Percentiles rank a stretch among this genome's conserved stretches.
These are phyloP conservation scores for Podospora conica DNA, from an alignment of 495 filamentous ascomycete genomes.

Conservation along the genomic window DNA sequence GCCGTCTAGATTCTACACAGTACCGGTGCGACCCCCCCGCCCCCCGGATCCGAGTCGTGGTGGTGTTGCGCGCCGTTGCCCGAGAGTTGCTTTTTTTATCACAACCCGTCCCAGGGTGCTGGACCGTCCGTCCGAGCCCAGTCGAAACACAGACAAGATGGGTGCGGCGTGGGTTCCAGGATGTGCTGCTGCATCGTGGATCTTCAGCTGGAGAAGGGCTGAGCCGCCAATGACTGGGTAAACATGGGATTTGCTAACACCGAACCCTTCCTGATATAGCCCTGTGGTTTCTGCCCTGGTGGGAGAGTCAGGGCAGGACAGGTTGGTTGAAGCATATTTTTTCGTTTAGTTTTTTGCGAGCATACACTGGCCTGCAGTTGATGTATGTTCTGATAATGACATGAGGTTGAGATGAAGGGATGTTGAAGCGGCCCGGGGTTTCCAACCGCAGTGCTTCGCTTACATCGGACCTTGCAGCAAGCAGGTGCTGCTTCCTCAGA, in stretches of 20 bases:
- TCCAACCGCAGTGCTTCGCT: not conserved
- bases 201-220: slow-evolving; percentile 18
- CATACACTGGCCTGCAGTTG: not conserved
- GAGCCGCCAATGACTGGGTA: slow-evolving; percentile 13
- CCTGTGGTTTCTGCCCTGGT: not conserved
- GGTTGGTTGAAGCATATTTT: not conserved
- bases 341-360: not conserved
- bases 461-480: not conserved
- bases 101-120: not conserved
- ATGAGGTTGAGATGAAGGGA: not conserved
- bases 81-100: not conserved
- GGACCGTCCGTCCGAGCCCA: slow-evolving; percentile 15
- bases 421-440: not conserved
- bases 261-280: slow-evolving; percentile 18
- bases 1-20: too few species aligned
- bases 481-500: not conserved
- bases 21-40: not conserved
- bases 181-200: slow-evolving; percentile 14
- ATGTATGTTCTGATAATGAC: not conserved
- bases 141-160: not conserved
- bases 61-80: not conserved
- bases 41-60: not conserved
- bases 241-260: not conserved
- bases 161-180: slow-evolving; percentile 11
- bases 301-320: not conserved